A percentile compares a stretch with the other conserved stretches of the same genome.
phyloP scores from a whole-genome alignment of 2,329 filamentous ascomycete genomes.

The Trichothecium sympodiale region DNA sequence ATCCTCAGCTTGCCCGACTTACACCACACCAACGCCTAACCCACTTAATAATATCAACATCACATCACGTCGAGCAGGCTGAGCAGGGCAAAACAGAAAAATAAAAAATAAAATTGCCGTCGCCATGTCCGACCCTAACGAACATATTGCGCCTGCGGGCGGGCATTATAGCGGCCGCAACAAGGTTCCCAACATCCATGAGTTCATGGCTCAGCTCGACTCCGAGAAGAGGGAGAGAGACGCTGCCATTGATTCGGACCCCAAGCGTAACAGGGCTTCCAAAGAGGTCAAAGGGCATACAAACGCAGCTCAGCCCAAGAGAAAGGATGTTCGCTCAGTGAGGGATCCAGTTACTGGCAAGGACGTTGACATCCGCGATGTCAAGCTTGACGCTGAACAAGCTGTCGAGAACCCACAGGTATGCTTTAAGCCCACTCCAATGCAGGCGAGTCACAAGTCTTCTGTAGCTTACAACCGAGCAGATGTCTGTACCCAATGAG shows the following conservation, averaged over 20 bases:
- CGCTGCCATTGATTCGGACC: constrained; percentile 52
- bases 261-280: constrained; percentile 23
- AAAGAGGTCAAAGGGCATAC: constrained; percentile 32
- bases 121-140: constrained; percentile 16
- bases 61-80: too few species aligned
- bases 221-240: constrained; percentile 68
- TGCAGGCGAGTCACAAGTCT: too few species aligned
- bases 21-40: too few species aligned
- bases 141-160: constrained; percentile 31
- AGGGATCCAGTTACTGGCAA: constrained; percentile 83
- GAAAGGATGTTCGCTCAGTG: constrained; percentile 53
- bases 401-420: constrained; percentile 62
- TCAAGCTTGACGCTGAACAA: constrained; percentile 57
- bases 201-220: constrained; percentile 73
- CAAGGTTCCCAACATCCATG: constrained; percentile 75
- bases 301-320: constrained; percentile 22
- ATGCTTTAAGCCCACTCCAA: too few species aligned
- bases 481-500: constrained; percentile 80
- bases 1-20: too few species aligned
- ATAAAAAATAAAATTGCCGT: too few species aligned
- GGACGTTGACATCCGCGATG: constrained; percentile 77
- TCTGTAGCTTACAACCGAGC: constrained; percentile 1
- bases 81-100: too few species aligned
- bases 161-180: constrained; percentile 72
- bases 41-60: too few species aligned